Conservation (phyloP, 768 basidiomycete species). For the Auricularia sp. region DNA sequence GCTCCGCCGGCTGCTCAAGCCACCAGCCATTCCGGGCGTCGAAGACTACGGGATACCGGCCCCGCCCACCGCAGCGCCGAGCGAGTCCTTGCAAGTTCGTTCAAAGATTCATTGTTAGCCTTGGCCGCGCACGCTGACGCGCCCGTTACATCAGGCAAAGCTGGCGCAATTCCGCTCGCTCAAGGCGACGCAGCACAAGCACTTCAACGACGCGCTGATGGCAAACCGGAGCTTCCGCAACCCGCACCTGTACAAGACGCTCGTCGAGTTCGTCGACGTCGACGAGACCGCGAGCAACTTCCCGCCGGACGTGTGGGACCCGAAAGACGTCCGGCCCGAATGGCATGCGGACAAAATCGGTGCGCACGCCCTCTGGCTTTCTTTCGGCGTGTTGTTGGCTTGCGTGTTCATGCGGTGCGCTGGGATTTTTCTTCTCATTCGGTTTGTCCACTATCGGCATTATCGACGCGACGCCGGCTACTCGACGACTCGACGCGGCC, state of each 20-base stretch:
- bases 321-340: conserved; percentile 45
- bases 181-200: conserved; percentile 57
- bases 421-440: not conserved
- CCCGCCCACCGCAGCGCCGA: conserved; percentile 40
- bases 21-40: conserved; percentile 52
- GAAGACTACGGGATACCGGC: conserved; percentile 73
- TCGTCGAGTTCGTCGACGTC: conserved; percentile 90
- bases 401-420: not conserved
- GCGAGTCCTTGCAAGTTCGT: conserved; percentile 53
- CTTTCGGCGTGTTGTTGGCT: not conserved
- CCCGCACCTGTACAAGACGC: conserved; percentile 88
- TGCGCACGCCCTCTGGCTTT: conserved; percentile 27
- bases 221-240: conserved; percentile 89
- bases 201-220: conserved; percentile 96
- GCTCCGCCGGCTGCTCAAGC: conserved; percentile 47
- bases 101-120: too few relatives aligned
- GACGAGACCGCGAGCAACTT: conserved; percentile 85
- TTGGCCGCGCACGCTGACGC: not conserved
- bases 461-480: not conserved
- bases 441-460: not conserved
- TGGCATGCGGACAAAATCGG: conserved; percentile 77
- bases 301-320: conserved; percentile 63
- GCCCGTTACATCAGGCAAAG: conserved; percentile 47
- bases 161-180: conserved; percentile 67
- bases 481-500: not conserved